Percentiles rank a stretch among this genome's conserved stretches.
phyloP scores from a whole-genome alignment of 495 filamentous ascomycete species.

The Patellaria atrata region DNA sequence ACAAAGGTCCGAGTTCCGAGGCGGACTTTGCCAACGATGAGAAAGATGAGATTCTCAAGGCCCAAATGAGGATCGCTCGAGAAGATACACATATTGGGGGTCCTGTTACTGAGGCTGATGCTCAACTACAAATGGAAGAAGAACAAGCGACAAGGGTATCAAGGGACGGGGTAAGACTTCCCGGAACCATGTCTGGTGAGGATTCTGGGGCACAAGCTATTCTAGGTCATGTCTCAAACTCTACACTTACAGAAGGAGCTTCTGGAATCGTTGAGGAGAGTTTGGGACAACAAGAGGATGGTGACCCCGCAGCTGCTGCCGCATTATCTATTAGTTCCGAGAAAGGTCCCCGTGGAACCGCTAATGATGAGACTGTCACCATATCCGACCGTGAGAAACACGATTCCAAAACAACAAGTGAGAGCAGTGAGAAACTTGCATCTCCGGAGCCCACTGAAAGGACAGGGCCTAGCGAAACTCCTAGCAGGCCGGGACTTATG shows the following conservation, averaged over 20 bases:
- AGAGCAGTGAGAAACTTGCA: no score
- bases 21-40: conserved; percentile 27
- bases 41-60: conserved; percentile 24
- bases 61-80: conserved; percentile 26
- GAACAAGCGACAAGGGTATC: conserved; percentile 21
- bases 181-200: no score
- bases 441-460: no score
- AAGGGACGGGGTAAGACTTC: no score
- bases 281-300: no score
- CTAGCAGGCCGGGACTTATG: conserved; percentile 37
- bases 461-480: conserved; percentile 4
- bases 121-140: conserved; percentile 27
- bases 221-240: neutral
- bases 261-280: neutral
- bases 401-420: no score
- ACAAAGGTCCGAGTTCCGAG: conserved; percentile 17
- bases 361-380: no score
- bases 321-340: no score
- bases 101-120: conserved; percentile 23
- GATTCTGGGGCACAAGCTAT: no score
- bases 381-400: no score
- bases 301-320: no score
- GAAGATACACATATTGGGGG: conserved; percentile 22
- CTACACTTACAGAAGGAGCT: neutral
- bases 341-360: no score